Evolutionary conservation across 106 monocot genomes (phyloP), one percentile per base, ranked within the genome.

Genomic region (Dioscorea zingiberensis): DNA sequence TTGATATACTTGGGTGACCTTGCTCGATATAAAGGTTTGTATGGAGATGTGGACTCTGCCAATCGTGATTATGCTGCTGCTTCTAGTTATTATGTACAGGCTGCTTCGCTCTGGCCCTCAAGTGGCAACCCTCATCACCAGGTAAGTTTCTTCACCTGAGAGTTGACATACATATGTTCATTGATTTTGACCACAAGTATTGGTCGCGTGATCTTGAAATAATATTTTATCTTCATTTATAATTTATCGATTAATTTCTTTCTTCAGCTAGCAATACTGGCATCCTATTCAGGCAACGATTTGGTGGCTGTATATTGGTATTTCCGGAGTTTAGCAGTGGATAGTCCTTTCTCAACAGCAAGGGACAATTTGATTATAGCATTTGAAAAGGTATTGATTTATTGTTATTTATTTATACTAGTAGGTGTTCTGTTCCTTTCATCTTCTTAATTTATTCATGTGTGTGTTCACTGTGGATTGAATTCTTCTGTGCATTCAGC

Each of bases 121-220:
- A 98, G 74, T 70, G 92, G 92, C 45, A 92, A 98, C 78, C 92
- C 97, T 57, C 97, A 94, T 76, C 87, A 94, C 76, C 94, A 94
- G 85, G 94, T 94, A 58, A 17, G 16, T 19, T 27, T n/a, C n/a
- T 47, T 38, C 38, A 38, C 10, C 4, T 18, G 19, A 51, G 19
- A 51, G n/a, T n/a, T n/a, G n/a, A n/a, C n/a, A n/a, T 51, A 18
- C 2, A 6, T 38, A 38, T 38, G 30, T 59, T 32, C 9, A 47
- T 60, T 59, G 16, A 21, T 30, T 54, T 53, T 17, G 7, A n/a
- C 0, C 45, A 24, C 6, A 16, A 27, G 17, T 56, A 21, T 19
- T 65, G 1, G 1, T 18, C 12, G 67, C 11, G 17, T 18, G 28
- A 18, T 18, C 14, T 48, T 29, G 4, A 13, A 18, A 54, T 27